Evolutionary conservation across 257 asterid species (phyloP), one percentile per base, ranked within the genome.

Genomic region (Craterostigma plantagineum): DNA sequence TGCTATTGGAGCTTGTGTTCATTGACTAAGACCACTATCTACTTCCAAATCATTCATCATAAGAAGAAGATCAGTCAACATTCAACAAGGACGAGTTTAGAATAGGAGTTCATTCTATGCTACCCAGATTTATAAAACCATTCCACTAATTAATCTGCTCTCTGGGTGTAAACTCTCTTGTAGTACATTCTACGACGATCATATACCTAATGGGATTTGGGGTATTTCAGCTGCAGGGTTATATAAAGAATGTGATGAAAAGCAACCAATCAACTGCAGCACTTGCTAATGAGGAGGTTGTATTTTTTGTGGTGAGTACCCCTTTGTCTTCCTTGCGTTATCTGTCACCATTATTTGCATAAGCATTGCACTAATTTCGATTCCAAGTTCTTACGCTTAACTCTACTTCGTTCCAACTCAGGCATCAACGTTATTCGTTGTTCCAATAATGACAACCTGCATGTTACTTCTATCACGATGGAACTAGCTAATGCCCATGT

Each of bases 271-370:
- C 73, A 17, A 70, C 77, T 36, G 77, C 72, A 36, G 61, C 62
- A 45, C 71, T 81, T 47, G 92, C 86, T 18, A 72, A 85, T 33
- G 64, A 75, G 46, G 96, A 81, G 73, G 73, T 85, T 46, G 75
- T 75, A 48, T 85, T 85, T 43, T 54, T 81, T 51, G 44, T 75
- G 91, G 96, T 77, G 64, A 12, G 63, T 43, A 45, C 35, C 45
- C 57, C 39, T 52, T 30, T 42, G 7, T 38, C 6, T 23, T 23
- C 16, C 46, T 46, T 51, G 13, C 15, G 10, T 43, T 23, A 15
- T 45, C 34, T 15, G 37, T 34, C 3, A 35, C 38, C 56, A 36
- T n/a, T n/a, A n/a, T 42, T 34, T 14, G 48, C 35, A 39, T 33
- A 23, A 41, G 16, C n/a, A n/a, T n/a, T n/a, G 6, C 34, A 40